Evolutionary conservation across 805 yeast genomes (phyloP).

Genomic region (Saturnispora ahearnii): DNA sequence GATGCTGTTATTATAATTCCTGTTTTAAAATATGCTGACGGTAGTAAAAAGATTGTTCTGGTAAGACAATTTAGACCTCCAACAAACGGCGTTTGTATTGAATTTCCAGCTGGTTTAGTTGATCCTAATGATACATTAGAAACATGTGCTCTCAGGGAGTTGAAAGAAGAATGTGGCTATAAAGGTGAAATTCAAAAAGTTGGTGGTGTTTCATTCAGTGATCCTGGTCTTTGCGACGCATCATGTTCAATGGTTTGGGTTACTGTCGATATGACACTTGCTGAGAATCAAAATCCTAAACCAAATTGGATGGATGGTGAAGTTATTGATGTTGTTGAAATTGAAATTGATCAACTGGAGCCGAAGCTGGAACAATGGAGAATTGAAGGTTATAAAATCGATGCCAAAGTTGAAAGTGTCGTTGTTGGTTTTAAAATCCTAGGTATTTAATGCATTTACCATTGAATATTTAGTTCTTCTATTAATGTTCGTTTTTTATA

Average conservation of each 20-base stretch:
- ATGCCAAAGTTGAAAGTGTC: conserved; percentile 79
- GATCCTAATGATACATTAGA: conserved; percentile 76
- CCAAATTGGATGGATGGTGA: conserved; percentile 84
- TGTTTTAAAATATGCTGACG: conserved; percentile 32
- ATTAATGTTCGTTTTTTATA: not conserved
- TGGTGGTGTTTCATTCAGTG: conserved; percentile 30
- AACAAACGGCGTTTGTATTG: conserved; percentile 77
- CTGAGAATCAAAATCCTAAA: conserved; percentile 58
- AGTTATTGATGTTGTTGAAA: conserved; percentile 79
- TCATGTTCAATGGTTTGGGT: conserved; percentile 73
- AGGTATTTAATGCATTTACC: not conserved
- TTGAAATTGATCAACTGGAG: conserved; percentile 53
- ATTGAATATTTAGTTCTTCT: not conserved
- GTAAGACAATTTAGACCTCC: conserved; percentile 95
- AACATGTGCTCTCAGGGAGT: conserved; percentile 77
- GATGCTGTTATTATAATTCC: conserved; percentile 94
- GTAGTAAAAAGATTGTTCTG: conserved; percentile 43
- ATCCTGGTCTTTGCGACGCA: conserved; percentile 78
- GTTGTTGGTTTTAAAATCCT: conserved; percentile 51
- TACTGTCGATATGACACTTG: conserved; percentile 59
- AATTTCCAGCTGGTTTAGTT: conserved; percentile 90
- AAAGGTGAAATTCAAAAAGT: conserved; percentile 41
- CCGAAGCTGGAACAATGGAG: conserved; percentile 43
- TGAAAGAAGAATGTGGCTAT: conserved; percentile 90
- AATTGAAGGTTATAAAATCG: conserved; percentile 64